These are phyloP conservation scores for Pseudopyrenochaeta lycopersici DNA, from an alignment of 2,329 filamentous ascomycete species.

Conservation along the genomic window DNA sequence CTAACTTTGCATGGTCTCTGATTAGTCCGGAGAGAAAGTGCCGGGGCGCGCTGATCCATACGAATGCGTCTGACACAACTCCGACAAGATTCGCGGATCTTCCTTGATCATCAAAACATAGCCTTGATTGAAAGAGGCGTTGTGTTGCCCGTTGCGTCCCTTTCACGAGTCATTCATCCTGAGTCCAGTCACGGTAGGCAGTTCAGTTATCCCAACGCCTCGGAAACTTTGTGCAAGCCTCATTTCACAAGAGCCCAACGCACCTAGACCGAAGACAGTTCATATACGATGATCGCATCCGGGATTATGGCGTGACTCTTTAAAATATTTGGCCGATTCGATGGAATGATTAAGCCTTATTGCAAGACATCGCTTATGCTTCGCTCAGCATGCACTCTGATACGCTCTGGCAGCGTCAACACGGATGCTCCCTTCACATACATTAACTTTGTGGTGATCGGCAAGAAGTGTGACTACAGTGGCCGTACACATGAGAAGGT, in stretches of 20 bases:
- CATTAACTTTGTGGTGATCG: neutral
- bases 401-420: too few relatives aligned
- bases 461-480: neutral
- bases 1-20: neutral
- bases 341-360: neutral
- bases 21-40: neutral
- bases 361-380: neutral
- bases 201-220: neutral
- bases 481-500: neutral
- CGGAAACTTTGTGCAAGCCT: neutral
- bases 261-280: neutral
- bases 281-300: neutral
- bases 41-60: neutral
- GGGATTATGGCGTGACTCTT: neutral
- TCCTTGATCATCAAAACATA: neutral
- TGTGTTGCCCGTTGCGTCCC: neutral
- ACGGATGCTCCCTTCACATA: too few relatives aligned
- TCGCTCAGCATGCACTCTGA: neutral
- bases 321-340: neutral
- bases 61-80: neutral
- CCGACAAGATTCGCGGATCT: neutral
- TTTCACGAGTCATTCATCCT: neutral
- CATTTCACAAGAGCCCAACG: neutral
- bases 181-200: neutral
- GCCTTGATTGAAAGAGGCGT: neutral